Conservation (phyloP, 2,329 filamentous ascomycete species). For the Hymenoscyphus occultus region DNA sequence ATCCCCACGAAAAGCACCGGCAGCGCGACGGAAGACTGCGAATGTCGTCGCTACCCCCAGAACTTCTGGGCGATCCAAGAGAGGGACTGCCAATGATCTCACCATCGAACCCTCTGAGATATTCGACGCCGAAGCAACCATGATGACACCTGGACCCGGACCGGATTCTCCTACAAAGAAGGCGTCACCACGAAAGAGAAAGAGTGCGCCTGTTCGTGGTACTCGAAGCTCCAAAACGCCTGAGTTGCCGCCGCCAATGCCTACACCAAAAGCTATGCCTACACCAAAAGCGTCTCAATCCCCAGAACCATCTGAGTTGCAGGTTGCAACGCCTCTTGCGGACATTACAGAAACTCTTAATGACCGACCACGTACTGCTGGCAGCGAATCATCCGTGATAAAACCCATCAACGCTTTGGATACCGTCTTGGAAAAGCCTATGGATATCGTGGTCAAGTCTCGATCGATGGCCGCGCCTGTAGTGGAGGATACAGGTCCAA, state of each 20-base stretch:
- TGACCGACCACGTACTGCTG: conserved; percentile 50
- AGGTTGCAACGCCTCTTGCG: conserved; percentile 57
- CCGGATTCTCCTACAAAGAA: conserved; percentile 54
- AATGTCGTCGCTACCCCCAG: conserved; percentile 31
- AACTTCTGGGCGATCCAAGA: conserved; percentile 42
- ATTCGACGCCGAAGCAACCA: conserved; percentile 54
- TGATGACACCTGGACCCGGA: conserved; percentile 36
- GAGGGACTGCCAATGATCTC: conserved; percentile 39
- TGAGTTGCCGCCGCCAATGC: conserved; percentile 38
- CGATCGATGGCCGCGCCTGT: conserved; percentile 64
- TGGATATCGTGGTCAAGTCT: conserved; percentile 91
- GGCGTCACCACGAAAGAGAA: conserved; percentile 63
- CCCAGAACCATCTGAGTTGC: conserved; percentile 51
- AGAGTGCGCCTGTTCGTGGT: conserved; percentile 48
- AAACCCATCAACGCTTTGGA: conserved; percentile 75
- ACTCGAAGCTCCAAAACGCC: conserved; percentile 34
- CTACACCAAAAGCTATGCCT: conserved; percentile 39
- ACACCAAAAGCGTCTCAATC: conserved; percentile 51
- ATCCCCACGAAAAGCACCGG: conserved; percentile 52
- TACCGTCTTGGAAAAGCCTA: conserved; percentile 78
- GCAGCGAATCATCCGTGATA: conserved; percentile 50
- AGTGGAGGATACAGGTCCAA: conserved; percentile 74
- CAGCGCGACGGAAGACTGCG: conserved; percentile 48
- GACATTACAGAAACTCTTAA: conserved; percentile 74
- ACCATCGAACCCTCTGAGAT: conserved; percentile 59